These are phyloP conservation scores for Sarcomyxa edulis DNA, from an alignment of 768 basidiomycete genomes.

Conservation along the genomic window DNA sequence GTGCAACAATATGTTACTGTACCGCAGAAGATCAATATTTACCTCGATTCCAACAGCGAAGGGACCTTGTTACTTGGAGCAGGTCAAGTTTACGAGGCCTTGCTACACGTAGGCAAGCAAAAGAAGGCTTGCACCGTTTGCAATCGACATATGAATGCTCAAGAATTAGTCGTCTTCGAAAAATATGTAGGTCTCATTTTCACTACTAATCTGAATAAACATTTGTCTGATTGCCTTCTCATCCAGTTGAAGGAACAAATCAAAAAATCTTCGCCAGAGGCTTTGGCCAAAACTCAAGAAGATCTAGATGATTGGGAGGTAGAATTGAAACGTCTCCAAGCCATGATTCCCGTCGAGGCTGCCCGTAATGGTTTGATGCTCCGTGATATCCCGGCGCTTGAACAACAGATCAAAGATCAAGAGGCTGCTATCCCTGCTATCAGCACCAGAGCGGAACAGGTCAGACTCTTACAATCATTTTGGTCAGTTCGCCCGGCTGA, in stretches of 20 bases:
- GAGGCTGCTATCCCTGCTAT: slow-evolving; percentile 52
- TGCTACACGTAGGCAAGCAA: slow-evolving; percentile 54
- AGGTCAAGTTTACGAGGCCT: slow-evolving; percentile 40
- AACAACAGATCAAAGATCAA: slow-evolving; percentile 53
- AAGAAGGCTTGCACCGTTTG: slow-evolving; percentile 76
- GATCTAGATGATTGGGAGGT: slow-evolving; percentile 58
- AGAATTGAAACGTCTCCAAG: slow-evolving; percentile 52
- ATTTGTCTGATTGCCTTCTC: slow-evolving; percentile 3
- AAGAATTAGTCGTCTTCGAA: slow-evolving; percentile 55
- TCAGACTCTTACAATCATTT: slow-evolving; percentile 20
- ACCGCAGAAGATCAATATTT: too few species aligned
- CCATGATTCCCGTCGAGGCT: slow-evolving; percentile 51
- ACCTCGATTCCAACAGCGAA: too few species aligned
- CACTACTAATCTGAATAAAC: slow-evolving; percentile 1
- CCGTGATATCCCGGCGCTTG: slow-evolving; percentile 62
- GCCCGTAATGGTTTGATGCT: slow-evolving; percentile 47
- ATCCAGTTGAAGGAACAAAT: slow-evolving; percentile 61
- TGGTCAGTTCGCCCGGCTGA: slow-evolving; percentile 4
- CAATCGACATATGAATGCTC: slow-evolving; percentile 56
- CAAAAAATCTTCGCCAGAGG: slow-evolving; percentile 46
- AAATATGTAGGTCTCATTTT: slow-evolving; percentile 49
- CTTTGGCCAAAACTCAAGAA: slow-evolving; percentile 32
- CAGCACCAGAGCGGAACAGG: slow-evolving; percentile 56
- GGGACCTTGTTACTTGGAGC: slow-evolving; percentile 26
- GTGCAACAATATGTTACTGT: too few species aligned